Conservation (phyloP, 169 alveolate genomes). For the Plasmodium coatneyi region DNA sequence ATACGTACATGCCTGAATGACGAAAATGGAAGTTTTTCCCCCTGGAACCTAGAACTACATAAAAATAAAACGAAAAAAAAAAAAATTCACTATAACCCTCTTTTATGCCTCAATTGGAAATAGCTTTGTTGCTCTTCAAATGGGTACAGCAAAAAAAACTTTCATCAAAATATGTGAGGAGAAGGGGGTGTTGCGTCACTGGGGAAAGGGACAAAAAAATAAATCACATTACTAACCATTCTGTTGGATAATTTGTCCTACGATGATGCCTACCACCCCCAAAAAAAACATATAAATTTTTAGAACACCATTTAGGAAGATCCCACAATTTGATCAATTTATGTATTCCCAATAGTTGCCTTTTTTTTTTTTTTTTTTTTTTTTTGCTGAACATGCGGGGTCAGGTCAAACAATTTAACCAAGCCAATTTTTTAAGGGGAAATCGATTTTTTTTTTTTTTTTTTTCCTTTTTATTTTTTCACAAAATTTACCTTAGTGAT, state of each 20-base stretch:
- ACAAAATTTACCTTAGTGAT: neutral
- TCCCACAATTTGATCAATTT: neutral
- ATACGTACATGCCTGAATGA: neutral
- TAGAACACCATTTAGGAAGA: neutral
- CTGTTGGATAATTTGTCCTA: neutral
- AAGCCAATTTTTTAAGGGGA: neutral
- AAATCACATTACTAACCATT: neutral
- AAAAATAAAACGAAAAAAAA: neutral
- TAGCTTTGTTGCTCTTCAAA: neutral
- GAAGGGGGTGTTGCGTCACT: neutral
- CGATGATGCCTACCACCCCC: neutral
- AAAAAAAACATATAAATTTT: neutral
- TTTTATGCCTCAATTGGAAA: neutral
- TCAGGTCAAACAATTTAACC: neutral
- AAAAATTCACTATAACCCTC: neutral
- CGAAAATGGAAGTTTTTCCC: neutral
- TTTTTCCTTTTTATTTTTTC: neutral
- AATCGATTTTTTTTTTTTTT: neutral
- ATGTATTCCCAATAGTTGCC: neutral
- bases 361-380: neutral
- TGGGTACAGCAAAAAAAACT: neutral
- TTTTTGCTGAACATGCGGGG: neutral
- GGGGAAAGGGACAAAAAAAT: neutral
- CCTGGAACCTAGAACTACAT: neutral
- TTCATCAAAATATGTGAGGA: neutral